Conservation (phyloP, 2,329 filamentous ascomycete genomes). For the Fusarium falciforme region DNA sequence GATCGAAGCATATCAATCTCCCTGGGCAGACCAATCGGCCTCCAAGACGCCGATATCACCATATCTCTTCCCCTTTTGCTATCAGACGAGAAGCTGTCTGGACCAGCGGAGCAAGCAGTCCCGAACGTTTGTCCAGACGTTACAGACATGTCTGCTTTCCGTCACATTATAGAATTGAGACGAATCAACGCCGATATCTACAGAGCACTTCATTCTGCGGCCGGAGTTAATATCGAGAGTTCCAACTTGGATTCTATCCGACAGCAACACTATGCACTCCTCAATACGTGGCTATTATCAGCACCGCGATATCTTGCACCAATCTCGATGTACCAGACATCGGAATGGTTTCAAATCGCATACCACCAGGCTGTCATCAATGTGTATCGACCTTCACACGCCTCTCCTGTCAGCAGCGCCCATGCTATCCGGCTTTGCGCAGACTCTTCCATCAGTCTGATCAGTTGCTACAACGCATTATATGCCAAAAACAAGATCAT, state of each 20-base stretch:
- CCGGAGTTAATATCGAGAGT: constrained; percentile 25
- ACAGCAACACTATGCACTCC: constrained; percentile 34
- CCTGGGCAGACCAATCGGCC: constrained; percentile 29
- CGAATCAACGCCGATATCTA: constrained; percentile 37
- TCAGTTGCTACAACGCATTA: constrained; percentile 37
- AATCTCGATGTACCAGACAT: constrained; percentile 39
- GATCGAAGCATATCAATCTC: constrained; percentile 38
- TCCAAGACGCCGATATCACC: constrained; percentile 38
- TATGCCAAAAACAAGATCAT: constrained; percentile 41
- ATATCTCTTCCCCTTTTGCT: constrained; percentile 28
- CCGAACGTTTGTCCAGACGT: constrained; percentile 28
- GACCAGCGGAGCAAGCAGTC: constrained; percentile 22
- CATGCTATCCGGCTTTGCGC: constrained; percentile 37
- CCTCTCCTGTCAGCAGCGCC: constrained; percentile 37
- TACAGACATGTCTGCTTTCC: constrained; percentile 38
- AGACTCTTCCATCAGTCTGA: constrained; percentile 39
- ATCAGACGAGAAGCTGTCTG: constrained; percentile 29
- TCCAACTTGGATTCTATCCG: constrained; percentile 32
- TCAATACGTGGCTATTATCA: constrained; percentile 36
- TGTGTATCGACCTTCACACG: constrained; percentile 36
- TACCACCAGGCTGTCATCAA: constrained; percentile 41
- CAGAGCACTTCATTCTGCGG: constrained; percentile 35
- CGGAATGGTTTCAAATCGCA: constrained; percentile 41
- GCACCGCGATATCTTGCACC: constrained; percentile 36
- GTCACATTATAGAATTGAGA: constrained; percentile 33